Conservation (phyloP, 2,329 filamentous ascomycete genomes). For the Neospermospora avenae region DNA sequence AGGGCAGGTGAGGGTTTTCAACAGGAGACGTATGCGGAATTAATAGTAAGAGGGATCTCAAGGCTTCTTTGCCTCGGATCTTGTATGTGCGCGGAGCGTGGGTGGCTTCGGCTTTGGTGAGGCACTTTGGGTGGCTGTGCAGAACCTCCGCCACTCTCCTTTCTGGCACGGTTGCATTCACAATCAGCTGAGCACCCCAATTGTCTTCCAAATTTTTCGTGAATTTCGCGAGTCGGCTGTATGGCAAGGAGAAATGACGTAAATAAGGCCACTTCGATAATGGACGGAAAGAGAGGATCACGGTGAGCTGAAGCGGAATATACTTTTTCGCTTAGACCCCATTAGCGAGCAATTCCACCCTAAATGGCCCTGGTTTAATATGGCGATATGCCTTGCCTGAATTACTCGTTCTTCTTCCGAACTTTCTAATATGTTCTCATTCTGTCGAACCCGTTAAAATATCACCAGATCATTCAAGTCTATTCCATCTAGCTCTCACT, state of each 20-base stretch:
- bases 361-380: too few relatives aligned
- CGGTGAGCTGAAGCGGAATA: slow-evolving; percentile 1
- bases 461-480: background rate
- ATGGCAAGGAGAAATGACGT: background rate
- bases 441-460: background rate
- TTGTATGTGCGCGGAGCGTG: background rate
- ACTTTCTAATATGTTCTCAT: background rate
- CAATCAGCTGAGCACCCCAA: background rate
- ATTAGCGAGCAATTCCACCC: background rate
- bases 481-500: background rate
- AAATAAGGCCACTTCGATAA: background rate
- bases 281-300: background rate
- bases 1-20: background rate
- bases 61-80: background rate
- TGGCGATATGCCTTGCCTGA: too few relatives aligned
- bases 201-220: background rate
- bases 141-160: background rate
- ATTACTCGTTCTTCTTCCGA: background rate
- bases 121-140: background rate
- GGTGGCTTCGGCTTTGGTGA: background rate
- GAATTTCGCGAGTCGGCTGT: background rate
- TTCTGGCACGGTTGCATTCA: background rate
- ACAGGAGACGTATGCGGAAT: background rate
- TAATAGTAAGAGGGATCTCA: slow-evolving; percentile 3
- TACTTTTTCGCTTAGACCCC: background rate